These are phyloP conservation scores for Austroboletus niveus DNA, from an alignment of 1,284 basidiomycete genomes.

Conservation along the genomic window DNA sequence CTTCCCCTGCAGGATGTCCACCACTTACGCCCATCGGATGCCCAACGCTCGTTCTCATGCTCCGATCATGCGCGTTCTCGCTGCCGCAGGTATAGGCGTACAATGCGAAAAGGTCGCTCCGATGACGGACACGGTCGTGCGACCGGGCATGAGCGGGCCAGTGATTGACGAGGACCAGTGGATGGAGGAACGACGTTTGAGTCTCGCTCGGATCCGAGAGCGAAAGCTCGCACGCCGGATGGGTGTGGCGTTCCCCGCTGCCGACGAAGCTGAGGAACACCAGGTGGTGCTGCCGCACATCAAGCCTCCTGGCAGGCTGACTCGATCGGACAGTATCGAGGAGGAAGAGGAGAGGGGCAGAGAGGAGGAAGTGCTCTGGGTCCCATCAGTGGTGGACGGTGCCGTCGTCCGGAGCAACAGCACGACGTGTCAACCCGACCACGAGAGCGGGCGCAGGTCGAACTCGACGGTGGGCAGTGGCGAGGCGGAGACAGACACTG, in stretches of 20 bases:
- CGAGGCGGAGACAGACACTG: conserved; percentile 22
- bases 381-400: background rate
- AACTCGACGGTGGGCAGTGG: conserved; percentile 13
- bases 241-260: conserved; percentile 25
- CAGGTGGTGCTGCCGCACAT: conserved; percentile 22
- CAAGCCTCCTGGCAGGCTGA: conserved; percentile 25
- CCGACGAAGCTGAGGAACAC: conserved; percentile 10
- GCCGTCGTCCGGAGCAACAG: conserved; percentile 3
- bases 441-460: conserved; percentile 2
- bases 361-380: conserved; percentile 3
- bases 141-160: conserved; percentile 16
- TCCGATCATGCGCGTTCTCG: conserved; percentile 64
- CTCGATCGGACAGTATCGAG: conserved; percentile 34
- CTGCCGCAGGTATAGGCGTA: conserved; percentile 50
- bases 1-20: conserved; percentile 44
- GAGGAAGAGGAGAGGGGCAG: conserved; percentile 27
- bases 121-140: conserved; percentile 4
- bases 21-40: conserved; percentile 73
- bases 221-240: conserved; percentile 34
- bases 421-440: conserved; percentile 1
- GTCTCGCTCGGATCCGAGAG: conserved; percentile 40
- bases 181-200: conserved; percentile 44
- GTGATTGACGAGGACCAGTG: conserved; percentile 40
- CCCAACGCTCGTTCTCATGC: conserved; percentile 66
- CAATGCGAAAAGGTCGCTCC: conserved; percentile 21